Base-by-base conservation (phyloP, 2,329 filamentous ascomycete species). In the Atkinsonella hypoxylon region DNA sequence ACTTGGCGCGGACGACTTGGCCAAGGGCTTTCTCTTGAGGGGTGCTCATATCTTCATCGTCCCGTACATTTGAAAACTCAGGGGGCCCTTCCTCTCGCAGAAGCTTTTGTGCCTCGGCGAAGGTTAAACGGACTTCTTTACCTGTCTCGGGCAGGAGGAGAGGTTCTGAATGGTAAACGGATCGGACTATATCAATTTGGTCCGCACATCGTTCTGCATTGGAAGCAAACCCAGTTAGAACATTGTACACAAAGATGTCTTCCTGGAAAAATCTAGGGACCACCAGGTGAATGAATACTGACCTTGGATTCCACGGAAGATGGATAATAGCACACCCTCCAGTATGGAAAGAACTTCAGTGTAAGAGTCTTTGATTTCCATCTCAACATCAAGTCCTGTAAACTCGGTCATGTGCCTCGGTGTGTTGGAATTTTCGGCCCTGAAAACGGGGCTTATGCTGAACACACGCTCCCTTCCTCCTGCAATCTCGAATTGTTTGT, bases 11-110 rank as follows among this genome's bases (percentile, higher is more conserved):
- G 57, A 97, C 81, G 45, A 97, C 76, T 26, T 82, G 83, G 52
- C 93, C 93, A 9, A 97, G 82, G n/a, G 85, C 87, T 70, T 90
- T 90, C 67, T 93, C 87, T 63, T 91, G 84, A 0, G 87, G 82
- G 0, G 87, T 93, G 62, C 71, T 79, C 74, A 91, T 82, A 61
- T 93, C 87, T 63, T 91, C 87, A 55, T 85, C 81, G 63, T 91
- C 86, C 36, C 71, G 72, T 34, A 90, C 82, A 59, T 89, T 79
- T 57, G 68, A 68, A 67, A 70, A 83, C 61, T 87, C 84, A 51
- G 72, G 70, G 2, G 80, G 80, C 0, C 87, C 87, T 56, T 88
- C 83, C 57, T 85, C 83, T 39, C 86, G 81, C 17, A 93, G 77
- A 55, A 91, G 84, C 59, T 81, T 76, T 67, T 91, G 85, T 47